These are phyloP conservation scores for Westerdykella ornata DNA, from an alignment of 2,329 filamentous ascomycete species.

Conservation along the genomic window DNA sequence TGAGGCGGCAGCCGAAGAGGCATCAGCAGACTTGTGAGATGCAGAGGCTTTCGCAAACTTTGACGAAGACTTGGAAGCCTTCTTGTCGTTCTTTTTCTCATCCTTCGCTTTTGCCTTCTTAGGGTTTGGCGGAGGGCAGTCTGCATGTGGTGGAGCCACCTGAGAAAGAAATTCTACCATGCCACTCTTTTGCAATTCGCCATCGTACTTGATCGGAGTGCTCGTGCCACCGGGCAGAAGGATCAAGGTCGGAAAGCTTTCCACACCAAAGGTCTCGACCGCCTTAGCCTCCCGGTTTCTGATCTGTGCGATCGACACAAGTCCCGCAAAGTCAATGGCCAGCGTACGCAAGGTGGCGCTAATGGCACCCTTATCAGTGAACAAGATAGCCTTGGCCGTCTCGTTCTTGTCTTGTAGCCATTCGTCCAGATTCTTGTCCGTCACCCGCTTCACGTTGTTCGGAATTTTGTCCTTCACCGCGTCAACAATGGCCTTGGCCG, in stretches of 20 bases:
- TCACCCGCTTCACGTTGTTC: slow-evolving; percentile 78
- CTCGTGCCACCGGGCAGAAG: slow-evolving; percentile 66
- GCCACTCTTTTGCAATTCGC: slow-evolving; percentile 75
- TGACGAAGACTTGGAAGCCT: slow-evolving; percentile 43
- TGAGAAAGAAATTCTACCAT: slow-evolving; percentile 80
- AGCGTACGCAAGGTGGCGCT: slow-evolving; percentile 75
- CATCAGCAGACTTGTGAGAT: slow-evolving; percentile 47
- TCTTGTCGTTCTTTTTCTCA: slow-evolving; percentile 34
- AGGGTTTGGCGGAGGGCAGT: slow-evolving; percentile 53
- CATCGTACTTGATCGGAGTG: slow-evolving; percentile 66
- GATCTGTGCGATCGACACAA: slow-evolving; percentile 73
- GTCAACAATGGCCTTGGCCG: slow-evolving; percentile 80
- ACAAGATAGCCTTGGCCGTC: slow-evolving; percentile 77
- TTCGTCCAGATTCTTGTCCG: slow-evolving; percentile 68
- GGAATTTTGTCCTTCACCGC: slow-evolving; percentile 81
- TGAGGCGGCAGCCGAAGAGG: slow-evolving; percentile 42
- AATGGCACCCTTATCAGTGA: slow-evolving; percentile 86
- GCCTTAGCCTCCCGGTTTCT: slow-evolving; percentile 70
- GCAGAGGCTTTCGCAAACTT: slow-evolving; percentile 47
- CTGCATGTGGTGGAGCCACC: slow-evolving; percentile 70
- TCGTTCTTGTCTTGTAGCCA: slow-evolving; percentile 65
- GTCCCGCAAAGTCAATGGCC: slow-evolving; percentile 83
- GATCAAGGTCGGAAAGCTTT: slow-evolving; percentile 71
- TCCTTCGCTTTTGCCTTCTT: slow-evolving; percentile 39
- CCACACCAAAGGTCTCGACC: slow-evolving; percentile 67